These are phyloP conservation scores for Hypomontagnella monticulosa DNA, from an alignment of 495 filamentous ascomycete genomes.

Conservation along the genomic window DNA sequence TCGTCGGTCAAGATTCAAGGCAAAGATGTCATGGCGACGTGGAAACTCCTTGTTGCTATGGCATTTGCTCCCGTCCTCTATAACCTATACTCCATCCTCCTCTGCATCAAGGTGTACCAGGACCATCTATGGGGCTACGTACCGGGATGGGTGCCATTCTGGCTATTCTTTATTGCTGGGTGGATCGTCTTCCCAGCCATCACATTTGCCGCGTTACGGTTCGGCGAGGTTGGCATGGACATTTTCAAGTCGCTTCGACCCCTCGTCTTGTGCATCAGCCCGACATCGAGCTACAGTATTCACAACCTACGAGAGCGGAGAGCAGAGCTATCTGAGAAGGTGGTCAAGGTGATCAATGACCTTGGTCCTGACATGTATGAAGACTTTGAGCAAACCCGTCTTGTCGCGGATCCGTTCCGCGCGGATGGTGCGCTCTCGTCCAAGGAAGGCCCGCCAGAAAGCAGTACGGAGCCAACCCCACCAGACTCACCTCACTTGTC, in stretches of 20 bases:
- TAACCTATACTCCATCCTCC: conserved; percentile 75
- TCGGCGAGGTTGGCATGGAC: conserved; percentile 98
- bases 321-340: conserved; percentile 77
- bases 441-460: conserved; percentile 32
- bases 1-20: conserved; percentile 95
- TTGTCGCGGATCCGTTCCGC: conserved; percentile 67
- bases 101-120: conserved; percentile 80
- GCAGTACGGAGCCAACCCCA: conserved; percentile 36
- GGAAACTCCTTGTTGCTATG: conserved; percentile 94
- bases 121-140: conserved; percentile 83
- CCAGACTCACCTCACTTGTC: conserved; percentile 41
- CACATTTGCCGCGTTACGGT: conserved; percentile 92
- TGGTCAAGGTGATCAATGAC: conserved; percentile 92
- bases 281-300: conserved; percentile 83
- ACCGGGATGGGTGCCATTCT: conserved; percentile 82
- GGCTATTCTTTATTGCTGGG: conserved; percentile 74
- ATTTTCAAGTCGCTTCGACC: conserved; percentile 94
- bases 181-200: conserved; percentile 86
- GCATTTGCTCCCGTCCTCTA: conserved; percentile 89
- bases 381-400: conserved; percentile 87
- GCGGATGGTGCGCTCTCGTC: conserved; percentile 39
- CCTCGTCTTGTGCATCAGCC: conserved; percentile 86
- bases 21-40: conserved; percentile 95
- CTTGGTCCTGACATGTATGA: conserved; percentile 96
- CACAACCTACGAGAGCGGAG: conserved; percentile 79